These are phyloP conservation scores for Psilocybe cubensis DNA, from an alignment of 768 basidiomycete genomes.

Conservation along the genomic window DNA sequence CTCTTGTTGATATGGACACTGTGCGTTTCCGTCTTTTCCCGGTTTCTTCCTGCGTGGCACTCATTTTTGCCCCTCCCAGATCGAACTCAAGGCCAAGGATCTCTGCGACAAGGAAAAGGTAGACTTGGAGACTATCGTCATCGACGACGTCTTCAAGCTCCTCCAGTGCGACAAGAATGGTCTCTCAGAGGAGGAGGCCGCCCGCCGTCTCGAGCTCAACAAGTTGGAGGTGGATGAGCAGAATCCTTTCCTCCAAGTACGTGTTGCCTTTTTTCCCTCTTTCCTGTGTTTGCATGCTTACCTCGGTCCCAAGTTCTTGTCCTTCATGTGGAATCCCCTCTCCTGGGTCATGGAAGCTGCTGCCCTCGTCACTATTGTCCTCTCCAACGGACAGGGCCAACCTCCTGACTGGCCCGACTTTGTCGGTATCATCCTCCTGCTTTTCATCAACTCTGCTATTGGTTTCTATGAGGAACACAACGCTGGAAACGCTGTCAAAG, in stretches of 20 bases:
- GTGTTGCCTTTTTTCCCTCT: not conserved
- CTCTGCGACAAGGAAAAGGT: conserved; percentile 99
- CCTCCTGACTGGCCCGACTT: conserved; percentile 98
- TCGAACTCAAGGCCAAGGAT: conserved; percentile 90
- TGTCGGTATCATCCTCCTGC: conserved; percentile 89
- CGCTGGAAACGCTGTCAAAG: conserved; percentile 98
- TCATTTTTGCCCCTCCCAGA: conserved; percentile 35
- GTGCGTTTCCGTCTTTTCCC: conserved; percentile 41
- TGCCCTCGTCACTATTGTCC: conserved; percentile 90
- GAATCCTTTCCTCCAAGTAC: conserved; percentile 86
- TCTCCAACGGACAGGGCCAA: conserved; percentile 86
- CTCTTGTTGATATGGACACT: conserved; percentile 85
- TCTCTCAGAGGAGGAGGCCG: conserved; percentile 75
- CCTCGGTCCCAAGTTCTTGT: conserved; percentile 66
- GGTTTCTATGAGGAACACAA: conserved; percentile 99
- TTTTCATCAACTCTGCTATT: conserved; percentile 94
- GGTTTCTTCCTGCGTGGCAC: conserved; percentile 1
- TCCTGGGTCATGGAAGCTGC: conserved; percentile 99
- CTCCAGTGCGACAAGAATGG: conserved; percentile 88
- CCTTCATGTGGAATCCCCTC: conserved; percentile 99
- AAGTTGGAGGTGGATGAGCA: conserved; percentile 90
- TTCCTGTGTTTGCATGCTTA: conserved; percentile 3
- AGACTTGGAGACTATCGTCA: conserved; percentile 94
- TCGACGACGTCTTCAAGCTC: conserved; percentile 95
- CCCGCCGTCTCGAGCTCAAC: conserved; percentile 87